A percentile compares a stretch with the other conserved stretches of the same genome.
Evolutionary conservation across 2,329 filamentous ascomycete species (phyloP).

Genomic region (Botrytis fragariae): DNA sequence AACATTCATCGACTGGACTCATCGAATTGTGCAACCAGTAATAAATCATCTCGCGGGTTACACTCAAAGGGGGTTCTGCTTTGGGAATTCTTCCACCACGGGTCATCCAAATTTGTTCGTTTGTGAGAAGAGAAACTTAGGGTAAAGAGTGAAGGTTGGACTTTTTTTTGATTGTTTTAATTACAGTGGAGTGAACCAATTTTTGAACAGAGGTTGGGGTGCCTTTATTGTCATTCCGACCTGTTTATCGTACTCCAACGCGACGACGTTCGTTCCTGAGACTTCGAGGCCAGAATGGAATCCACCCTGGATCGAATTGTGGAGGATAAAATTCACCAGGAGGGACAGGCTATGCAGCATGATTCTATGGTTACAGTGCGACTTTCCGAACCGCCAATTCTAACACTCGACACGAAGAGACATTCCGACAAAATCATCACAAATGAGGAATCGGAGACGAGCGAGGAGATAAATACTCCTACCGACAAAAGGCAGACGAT

Average conservation of each 20-base stretch:
- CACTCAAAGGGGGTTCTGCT: neutral
- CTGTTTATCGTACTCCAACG: neutral
- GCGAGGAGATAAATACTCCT: constrained; percentile 18
- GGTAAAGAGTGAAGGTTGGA: constrained; percentile 2
- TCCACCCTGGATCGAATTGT: neutral
- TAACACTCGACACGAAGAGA: constrained; percentile 50
- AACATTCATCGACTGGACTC: constrained; percentile 10
- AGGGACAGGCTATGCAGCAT: constrained; percentile 38
- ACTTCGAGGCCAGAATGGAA: neutral
- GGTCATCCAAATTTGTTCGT: neutral
- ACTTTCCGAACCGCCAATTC: constrained; percentile 60
- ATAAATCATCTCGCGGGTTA: constrained; percentile 1
- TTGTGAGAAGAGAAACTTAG: neutral
- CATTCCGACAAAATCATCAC: constrained; percentile 29
- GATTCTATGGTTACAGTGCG: constrained; percentile 79
- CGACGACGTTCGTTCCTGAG: neutral
- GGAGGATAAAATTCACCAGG: neutral
- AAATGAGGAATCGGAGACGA: constrained; percentile 24
- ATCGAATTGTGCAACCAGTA: constrained; percentile 6
- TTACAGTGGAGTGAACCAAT: neutral
- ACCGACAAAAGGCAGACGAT: constrained; percentile 18
- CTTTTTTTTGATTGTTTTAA: neutral
- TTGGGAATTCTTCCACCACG: neutral
- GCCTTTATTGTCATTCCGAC: constrained; percentile 19
- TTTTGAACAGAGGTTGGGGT: constrained; percentile 17